A percentile compares a stretch with the other conserved stretches of the same genome.
phyloP scores from a whole-genome alignment of 1,284 basidiomycete genomes.

The Pseudozyma pruni region DNA sequence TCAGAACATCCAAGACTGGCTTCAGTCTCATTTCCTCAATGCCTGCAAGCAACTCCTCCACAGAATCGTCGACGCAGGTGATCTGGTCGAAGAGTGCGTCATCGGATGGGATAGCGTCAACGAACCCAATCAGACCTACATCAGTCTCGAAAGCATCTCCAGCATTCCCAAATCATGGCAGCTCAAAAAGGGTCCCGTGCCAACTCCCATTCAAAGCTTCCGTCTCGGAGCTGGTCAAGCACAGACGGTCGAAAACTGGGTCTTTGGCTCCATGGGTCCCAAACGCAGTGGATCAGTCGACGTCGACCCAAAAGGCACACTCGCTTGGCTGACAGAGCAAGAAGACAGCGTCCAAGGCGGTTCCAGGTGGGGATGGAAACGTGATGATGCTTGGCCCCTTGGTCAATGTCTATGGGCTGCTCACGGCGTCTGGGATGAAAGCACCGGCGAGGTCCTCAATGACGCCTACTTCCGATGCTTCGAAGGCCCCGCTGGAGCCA shows the following conservation, averaged over 20 bases:
- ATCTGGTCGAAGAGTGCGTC: slow-evolving; percentile 83
- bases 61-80: slow-evolving; percentile 77
- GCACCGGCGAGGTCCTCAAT: slow-evolving; percentile 76
- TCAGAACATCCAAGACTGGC: slow-evolving; percentile 90
- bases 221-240: slow-evolving; percentile 86
- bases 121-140: slow-evolving; percentile 89
- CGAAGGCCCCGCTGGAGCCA: slow-evolving; percentile 68
- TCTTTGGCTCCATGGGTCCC: slow-evolving; percentile 84
- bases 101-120: slow-evolving; percentile 98
- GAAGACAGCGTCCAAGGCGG: slow-evolving; percentile 53
- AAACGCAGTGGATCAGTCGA: slow-evolving; percentile 77
- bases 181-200: slow-evolving; percentile 83
- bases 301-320: slow-evolving; percentile 82
- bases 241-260: slow-evolving; percentile 86
- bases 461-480: slow-evolving; percentile 79
- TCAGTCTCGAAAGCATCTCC: slow-evolving; percentile 76
- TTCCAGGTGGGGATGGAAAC: slow-evolving; percentile 80
- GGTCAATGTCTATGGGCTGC: slow-evolving; percentile 88
- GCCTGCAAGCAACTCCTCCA: slow-evolving; percentile 82
- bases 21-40: slow-evolving; percentile 84
- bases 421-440: slow-evolving; percentile 89
- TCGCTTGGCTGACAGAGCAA: slow-evolving; percentile 57
- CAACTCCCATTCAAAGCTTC: slow-evolving; percentile 85
- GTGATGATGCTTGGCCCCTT: slow-evolving; percentile 80
- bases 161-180: slow-evolving; percentile 62